These are phyloP conservation scores for Berberis vulgaris DNA, from an alignment of 164 flowering plant species.

Conservation along the genomic window DNA sequence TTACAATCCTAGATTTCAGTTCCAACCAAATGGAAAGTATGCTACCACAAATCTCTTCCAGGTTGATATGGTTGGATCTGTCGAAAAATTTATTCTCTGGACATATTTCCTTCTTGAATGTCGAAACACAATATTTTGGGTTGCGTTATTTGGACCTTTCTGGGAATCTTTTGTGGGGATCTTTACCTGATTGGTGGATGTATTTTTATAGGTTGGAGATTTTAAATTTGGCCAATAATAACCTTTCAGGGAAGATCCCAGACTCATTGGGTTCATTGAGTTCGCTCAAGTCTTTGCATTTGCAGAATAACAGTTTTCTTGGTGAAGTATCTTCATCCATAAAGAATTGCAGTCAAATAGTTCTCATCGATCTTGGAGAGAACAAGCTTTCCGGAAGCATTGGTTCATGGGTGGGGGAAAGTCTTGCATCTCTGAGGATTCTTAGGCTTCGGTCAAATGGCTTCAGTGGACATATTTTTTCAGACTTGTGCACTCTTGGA, in stretches of 20 bases:
- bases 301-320: slow-evolving; percentile 12
- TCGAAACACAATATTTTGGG: not conserved
- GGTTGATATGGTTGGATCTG: too few species aligned
- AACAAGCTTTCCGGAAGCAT: slow-evolving; percentile 26
- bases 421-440: not conserved
- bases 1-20: too few species aligned
- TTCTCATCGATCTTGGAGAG: slow-evolving; percentile 20
- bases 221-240: slow-evolving; percentile 17
- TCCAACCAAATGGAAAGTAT: too few species aligned
- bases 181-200: slow-evolving; percentile 5
- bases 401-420: slow-evolving; percentile 18
- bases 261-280: slow-evolving; percentile 1
- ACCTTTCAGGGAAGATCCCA: slow-evolving; percentile 26
- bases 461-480: slow-evolving; percentile 19
- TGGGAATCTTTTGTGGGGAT: slow-evolving; percentile 5
- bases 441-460: slow-evolving; percentile 22
- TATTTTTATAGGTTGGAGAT: not conserved
- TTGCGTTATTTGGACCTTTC: slow-evolving; percentile 1
- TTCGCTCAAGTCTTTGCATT: slow-evolving; percentile 2
- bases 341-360: slow-evolving; percentile 10
- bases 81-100: too few species aligned
- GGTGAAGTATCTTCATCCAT: slow-evolving; percentile 21
- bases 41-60: too few species aligned
- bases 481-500: slow-evolving; percentile 11
- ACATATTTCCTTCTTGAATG: not conserved